Percentiles rank a stretch among this genome's conserved stretches.
Evolutionary conservation across 768 basidiomycete genomes (phyloP).

Genomic region (Porpolomopsis calyptriformis): DNA sequence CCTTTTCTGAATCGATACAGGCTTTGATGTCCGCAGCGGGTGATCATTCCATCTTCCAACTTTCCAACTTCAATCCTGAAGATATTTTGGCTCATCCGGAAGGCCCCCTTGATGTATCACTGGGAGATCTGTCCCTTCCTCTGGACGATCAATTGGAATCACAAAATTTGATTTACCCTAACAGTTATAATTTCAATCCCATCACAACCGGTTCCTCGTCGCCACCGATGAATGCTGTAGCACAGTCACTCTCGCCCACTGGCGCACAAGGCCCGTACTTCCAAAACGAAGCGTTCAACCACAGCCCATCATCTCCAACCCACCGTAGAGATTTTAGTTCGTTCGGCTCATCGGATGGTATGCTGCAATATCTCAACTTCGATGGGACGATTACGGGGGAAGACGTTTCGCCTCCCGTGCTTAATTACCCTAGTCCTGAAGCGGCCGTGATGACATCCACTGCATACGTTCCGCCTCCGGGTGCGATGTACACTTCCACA

Average conservation of each 20-base stretch:
- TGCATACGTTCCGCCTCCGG: constrained; percentile 44
- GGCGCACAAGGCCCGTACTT: not conserved
- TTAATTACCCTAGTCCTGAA: not conserved
- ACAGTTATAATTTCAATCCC: constrained; percentile 12
- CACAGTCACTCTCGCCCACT: not conserved
- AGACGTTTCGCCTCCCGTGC: not conserved
- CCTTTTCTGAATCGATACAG: constrained; percentile 18
- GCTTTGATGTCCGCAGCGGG: constrained; percentile 22
- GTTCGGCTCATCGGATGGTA: not conserved
- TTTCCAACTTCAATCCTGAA: constrained; percentile 23
- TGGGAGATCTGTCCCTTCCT: constrained; percentile 14
- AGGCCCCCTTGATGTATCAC: constrained; percentile 29
- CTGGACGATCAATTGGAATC: not conserved
- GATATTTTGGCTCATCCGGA: constrained; percentile 23
- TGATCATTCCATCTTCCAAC: constrained; percentile 26
- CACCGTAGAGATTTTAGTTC: not conserved
- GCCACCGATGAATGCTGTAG: not conserved
- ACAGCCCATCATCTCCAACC: not conserved
- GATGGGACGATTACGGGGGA: constrained; percentile 8
- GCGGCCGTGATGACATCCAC: constrained; percentile 13
- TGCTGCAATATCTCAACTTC: constrained; percentile 27
- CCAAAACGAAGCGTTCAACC: not conserved
- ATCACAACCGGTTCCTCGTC: constrained; percentile 2
- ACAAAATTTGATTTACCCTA: constrained; percentile 9
- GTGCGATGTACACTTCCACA: constrained; percentile 37